Evolutionary conservation across 208 protist genomes (phyloP), one percentile per base, ranked within the genome.

Genomic region (Crithidia thermophila): DNA sequence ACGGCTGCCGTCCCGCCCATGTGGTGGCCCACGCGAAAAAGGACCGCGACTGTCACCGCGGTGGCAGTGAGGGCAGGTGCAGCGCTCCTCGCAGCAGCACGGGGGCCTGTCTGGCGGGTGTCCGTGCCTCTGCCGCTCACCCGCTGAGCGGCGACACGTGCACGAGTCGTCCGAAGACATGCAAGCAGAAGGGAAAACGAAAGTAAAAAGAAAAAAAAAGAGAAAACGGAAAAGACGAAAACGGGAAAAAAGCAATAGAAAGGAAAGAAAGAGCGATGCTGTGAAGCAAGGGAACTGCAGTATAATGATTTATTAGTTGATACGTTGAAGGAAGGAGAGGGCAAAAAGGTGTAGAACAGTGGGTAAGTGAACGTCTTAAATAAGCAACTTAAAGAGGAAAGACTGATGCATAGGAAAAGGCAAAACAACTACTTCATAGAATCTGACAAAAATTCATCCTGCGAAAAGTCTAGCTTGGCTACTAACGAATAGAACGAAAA

Each of bases 71-170:
- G 20, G 45, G 21, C 82, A 88, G 0, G 75, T 84, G 60, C 82
- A 85, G 31, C 45, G 43, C 9, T 31, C 39, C 23, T 78, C 79
- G 43, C 88, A 91, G 77, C 88, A 94, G 74, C 87, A 93, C 18
- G 67, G 79, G 9, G 65, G 49, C 40, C 70, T 25, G 23, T 57
- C 62, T 11, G 59, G 47, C n/a, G 39, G 51, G 31, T 50, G 34
- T 4, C 36, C 27, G 21, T 27, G 47, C 25, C 31, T 23, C 23
- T 50, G 16, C 31, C 6, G 40, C 56, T 52, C 57, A 13, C 34
- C 39, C 5, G 52, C 43, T 27, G 28, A 63, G 23, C 59, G 10
- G 11, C 43, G 59, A 20, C 58, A 62, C 62, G 18, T n/a, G 23
- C 49, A 43, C 20, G 27, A 39, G 4, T 59, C 37, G 20, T 6